Conservation (phyloP, 2,329 filamentous ascomycete genomes). For the Pseudogymnoascus sp. region DNA sequence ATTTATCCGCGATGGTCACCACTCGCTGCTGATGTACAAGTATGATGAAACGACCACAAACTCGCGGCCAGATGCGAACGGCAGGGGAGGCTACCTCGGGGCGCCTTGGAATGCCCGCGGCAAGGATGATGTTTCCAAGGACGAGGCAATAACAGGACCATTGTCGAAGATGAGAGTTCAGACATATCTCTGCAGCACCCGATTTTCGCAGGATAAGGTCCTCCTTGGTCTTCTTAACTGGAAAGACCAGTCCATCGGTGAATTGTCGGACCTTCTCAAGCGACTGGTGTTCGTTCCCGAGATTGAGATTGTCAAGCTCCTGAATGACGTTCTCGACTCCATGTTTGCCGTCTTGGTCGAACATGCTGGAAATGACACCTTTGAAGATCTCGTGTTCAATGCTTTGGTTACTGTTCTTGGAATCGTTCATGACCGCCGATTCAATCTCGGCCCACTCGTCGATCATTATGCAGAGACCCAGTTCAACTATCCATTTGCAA, state of each 20-base stretch:
- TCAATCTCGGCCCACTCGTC: constrained; percentile 83
- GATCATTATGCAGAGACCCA: constrained; percentile 82
- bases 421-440: constrained; percentile 89
- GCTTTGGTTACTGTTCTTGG: constrained; percentile 82
- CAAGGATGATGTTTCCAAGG: constrained; percentile 60
- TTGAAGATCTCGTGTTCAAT: constrained; percentile 87
- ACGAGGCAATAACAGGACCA: constrained; percentile 66
- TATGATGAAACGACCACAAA: constrained; percentile 84
- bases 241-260: constrained; percentile 66
- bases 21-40: constrained; percentile 76
- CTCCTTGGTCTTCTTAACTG: constrained; percentile 79
- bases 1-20: constrained; percentile 78
- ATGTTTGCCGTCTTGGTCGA: constrained; percentile 89
- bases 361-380: constrained; percentile 82
- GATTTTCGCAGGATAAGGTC: constrained; percentile 85
- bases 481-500: constrained; percentile 91
- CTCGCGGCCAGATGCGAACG: constrained; percentile 51
- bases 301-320: constrained; percentile 92
- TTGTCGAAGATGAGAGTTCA: constrained; percentile 72
- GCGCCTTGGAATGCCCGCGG: constrained; percentile 70
- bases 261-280: constrained; percentile 67
- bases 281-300: constrained; percentile 90
- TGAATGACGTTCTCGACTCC: constrained; percentile 81
- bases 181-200: constrained; percentile 89
- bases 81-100: constrained; percentile 79